Evolutionary conservation across 768 basidiomycete species (phyloP), one percentile per base, ranked within the genome.

Genomic region (Hortiboletus campestris): DNA sequence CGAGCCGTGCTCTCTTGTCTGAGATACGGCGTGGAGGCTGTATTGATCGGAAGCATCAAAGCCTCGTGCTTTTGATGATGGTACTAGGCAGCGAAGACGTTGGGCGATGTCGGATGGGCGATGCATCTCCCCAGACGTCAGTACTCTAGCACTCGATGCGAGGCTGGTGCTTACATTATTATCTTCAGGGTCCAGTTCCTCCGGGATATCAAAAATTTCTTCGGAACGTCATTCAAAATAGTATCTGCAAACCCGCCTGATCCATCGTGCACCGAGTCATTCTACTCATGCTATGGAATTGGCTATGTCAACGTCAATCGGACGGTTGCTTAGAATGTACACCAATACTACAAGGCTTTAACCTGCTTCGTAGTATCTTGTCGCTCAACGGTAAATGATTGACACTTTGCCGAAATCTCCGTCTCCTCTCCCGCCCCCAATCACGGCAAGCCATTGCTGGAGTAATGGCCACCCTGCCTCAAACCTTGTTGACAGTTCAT

Each of bases 51-150:
- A 85, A 88, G 60, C 94, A 95, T 67, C 97, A 99, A 72, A 81
- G 78, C 45, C 75, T 98, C 10, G 87, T 95, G 5, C 76, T 96
- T 39, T 72, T 96, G 35, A 80, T 93, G 78, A 95, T 99, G 92
- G 88, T 90, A 4, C 77, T 98, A n/a, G 97, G 97, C 10, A 95
- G 92, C 57, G 97, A 98, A 67, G 97, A 99, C 68, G 94, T 98
- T 0, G 92, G 94, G 1, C 84, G 89, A 57, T 93, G 91, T 74
- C 78, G 84, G 54, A 89, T 98, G 84, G 84, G 88, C 5, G 86
- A 89, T 63, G 85, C 93, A 17, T 93, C 91, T 12, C 73, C 82
- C 16, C 81, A 90, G 70, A 91, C 91, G 91, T 91, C 57, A 71
- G 91, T 81, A 32, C 43, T n/a, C 65, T 49, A 13, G 20, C 34